Evolutionary conservation across 495 filamentous ascomycete species (phyloP).

Genomic region (Hypoxylon trugodes): DNA sequence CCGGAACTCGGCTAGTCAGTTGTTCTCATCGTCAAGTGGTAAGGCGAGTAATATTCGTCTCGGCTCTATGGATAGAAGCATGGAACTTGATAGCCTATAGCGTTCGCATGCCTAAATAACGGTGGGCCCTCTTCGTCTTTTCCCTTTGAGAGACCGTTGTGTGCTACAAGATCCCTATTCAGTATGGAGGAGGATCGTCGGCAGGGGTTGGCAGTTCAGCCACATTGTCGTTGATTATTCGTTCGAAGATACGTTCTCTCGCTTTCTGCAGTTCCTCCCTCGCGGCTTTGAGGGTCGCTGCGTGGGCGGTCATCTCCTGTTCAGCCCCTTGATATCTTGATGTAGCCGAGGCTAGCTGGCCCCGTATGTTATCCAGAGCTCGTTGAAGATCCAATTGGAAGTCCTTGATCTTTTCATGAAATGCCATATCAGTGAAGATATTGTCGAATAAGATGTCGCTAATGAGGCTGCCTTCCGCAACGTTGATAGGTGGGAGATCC

Average conservation of each 20-base stretch:
- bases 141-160: neutral
- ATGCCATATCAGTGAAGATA: slow-evolving; percentile 55
- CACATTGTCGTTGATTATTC: slow-evolving; percentile 8
- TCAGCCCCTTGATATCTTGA: slow-evolving; percentile 32
- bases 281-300: slow-evolving; percentile 41
- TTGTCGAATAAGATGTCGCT: slow-evolving; percentile 59
- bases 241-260: slow-evolving; percentile 46
- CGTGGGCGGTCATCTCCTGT: slow-evolving; percentile 32
- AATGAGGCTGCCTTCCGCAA: slow-evolving; percentile 50
- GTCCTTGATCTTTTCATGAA: slow-evolving; percentile 56
- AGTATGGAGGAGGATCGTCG: slow-evolving; percentile 35
- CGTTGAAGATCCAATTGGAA: slow-evolving; percentile 42
- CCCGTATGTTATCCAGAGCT: slow-evolving; percentile 34
- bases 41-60: neutral
- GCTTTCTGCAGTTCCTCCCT: slow-evolving; percentile 51
- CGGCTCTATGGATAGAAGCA: neutral
- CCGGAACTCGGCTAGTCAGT: neutral
- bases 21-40: neutral
- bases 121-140: no score
- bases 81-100: neutral
- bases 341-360: slow-evolving; percentile 30
- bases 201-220: neutral
- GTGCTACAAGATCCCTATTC: neutral
- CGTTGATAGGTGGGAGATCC: slow-evolving; percentile 43
- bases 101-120: no score